Conservation (phyloP, 2,329 filamentous ascomycete species). For the Fusarium buharicum region DNA sequence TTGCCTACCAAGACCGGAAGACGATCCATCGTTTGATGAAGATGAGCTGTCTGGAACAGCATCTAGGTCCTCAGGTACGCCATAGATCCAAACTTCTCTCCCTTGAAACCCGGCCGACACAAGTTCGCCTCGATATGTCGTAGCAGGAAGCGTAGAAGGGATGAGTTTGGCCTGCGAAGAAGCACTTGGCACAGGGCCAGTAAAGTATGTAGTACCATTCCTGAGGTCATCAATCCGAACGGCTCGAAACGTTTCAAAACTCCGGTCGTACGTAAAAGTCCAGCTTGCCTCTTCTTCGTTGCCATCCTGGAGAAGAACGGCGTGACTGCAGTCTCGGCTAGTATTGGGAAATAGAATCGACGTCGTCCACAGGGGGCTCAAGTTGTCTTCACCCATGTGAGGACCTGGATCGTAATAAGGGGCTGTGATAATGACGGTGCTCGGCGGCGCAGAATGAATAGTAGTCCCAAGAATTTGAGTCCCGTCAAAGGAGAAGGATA, state of each 20-base stretch:
- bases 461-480: constrained; percentile 83
- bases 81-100: constrained; percentile 81
- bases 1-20: constrained; percentile 46
- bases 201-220: constrained; percentile 83
- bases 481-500: constrained; percentile 81
- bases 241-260: constrained; percentile 80
- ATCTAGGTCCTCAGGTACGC: constrained; percentile 78
- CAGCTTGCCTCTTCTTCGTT: constrained; percentile 74
- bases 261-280: constrained; percentile 81
- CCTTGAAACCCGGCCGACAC: constrained; percentile 78
- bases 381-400: constrained; percentile 71
- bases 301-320: constrained; percentile 72
- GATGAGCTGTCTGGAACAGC: constrained; percentile 61
- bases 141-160: constrained; percentile 75
- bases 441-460: constrained; percentile 69
- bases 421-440: constrained; percentile 80
- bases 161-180: constrained; percentile 66
- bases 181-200: constrained; percentile 69
- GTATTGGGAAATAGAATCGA: constrained; percentile 86
- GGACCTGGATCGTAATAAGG: constrained; percentile 81
- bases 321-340: constrained; percentile 82
- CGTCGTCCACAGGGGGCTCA: constrained; percentile 84
- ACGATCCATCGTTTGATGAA: constrained; percentile 34
- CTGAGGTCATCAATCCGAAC: constrained; percentile 79
- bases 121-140: constrained; percentile 75